Percentiles rank a stretch among this genome's conserved stretches.
Evolutionary conservation across 202 grass and related monocot genomes (phyloP).

Genomic region (Alloteropsis angusta): DNA sequence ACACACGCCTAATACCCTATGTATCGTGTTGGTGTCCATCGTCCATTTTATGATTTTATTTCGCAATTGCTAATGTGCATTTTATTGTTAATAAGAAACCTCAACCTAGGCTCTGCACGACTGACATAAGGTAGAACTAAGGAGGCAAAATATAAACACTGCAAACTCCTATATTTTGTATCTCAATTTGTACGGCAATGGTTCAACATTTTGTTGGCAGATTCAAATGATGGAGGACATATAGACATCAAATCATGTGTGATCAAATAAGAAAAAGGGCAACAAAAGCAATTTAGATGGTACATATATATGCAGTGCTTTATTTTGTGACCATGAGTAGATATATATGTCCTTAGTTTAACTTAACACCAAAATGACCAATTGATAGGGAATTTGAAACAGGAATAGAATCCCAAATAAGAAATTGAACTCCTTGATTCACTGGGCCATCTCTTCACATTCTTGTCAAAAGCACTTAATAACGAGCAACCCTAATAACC

Average conservation of each 20-base stretch:
- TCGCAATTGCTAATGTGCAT: background rate
- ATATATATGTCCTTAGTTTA: background rate
- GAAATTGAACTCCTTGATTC: background rate
- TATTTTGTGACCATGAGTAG: background rate
- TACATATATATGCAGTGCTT: background rate
- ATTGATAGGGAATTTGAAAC: background rate
- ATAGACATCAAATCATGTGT: background rate
- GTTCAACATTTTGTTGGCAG: background rate
- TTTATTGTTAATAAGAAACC: background rate
- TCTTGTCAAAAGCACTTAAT: background rate
- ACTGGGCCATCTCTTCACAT: background rate
- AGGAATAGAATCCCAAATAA: background rate
- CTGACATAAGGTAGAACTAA: background rate
- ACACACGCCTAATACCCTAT: background rate
- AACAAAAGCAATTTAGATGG: background rate
- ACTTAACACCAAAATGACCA: background rate
- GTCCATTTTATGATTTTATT: background rate
- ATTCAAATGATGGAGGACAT: background rate
- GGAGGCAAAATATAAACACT: background rate
- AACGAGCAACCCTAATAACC: slow-evolving; percentile 7
- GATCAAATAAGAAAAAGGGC: background rate
- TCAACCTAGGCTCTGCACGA: background rate
- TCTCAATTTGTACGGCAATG: background rate
- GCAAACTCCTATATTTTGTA: background rate
- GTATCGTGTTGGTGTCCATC: background rate